These are phyloP conservation scores for Eremothecium coryli DNA, from an alignment of 1,139 yeast species.

Conservation along the genomic window DNA sequence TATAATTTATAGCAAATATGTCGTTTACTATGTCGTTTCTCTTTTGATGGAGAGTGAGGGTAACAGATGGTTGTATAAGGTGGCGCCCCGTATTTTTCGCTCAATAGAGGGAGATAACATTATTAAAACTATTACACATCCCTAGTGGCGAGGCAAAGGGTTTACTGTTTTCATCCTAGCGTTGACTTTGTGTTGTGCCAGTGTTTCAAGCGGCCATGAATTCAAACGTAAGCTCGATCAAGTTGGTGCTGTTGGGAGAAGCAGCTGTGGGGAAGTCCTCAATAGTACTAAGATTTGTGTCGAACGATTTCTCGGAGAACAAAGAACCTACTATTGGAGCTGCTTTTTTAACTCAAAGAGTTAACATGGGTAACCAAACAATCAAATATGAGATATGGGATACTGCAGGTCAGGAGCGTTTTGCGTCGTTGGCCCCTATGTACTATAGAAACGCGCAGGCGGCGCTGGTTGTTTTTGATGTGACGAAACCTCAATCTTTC, in stretches of 20 bases:
- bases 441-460: slow-evolving; percentile 98
- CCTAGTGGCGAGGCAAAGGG: too few relatives aligned
- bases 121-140: too few relatives aligned
- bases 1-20: not conserved
- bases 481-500: slow-evolving; percentile 94
- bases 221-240: slow-evolving; percentile 56
- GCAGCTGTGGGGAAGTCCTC: slow-evolving; percentile 98
- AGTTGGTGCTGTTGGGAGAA: slow-evolving; percentile 84
- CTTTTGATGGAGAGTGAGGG: too few relatives aligned
- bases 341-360: slow-evolving; percentile 90
- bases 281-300: slow-evolving; percentile 82
- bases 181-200: too few relatives aligned
- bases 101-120: too few relatives aligned
- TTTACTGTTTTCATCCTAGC: too few relatives aligned
- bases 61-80: too few relatives aligned
- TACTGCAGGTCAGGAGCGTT: slow-evolving; percentile 97
- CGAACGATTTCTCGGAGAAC: slow-evolving; percentile 93
- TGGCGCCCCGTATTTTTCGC: too few relatives aligned
- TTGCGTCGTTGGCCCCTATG: slow-evolving; percentile 95
- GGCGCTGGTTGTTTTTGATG: slow-evolving; percentile 90
- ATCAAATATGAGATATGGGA: slow-evolving; percentile 98
- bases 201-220: slow-evolving; percentile 18
- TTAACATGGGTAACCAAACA: slow-evolving; percentile 80
- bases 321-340: slow-evolving; percentile 98
- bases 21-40: too few relatives aligned